Percentiles rank a stretch among this genome's conserved stretches.
Conservation (phyloP, 1,284 basidiomycete species). For the Chiua sp. region DNA sequence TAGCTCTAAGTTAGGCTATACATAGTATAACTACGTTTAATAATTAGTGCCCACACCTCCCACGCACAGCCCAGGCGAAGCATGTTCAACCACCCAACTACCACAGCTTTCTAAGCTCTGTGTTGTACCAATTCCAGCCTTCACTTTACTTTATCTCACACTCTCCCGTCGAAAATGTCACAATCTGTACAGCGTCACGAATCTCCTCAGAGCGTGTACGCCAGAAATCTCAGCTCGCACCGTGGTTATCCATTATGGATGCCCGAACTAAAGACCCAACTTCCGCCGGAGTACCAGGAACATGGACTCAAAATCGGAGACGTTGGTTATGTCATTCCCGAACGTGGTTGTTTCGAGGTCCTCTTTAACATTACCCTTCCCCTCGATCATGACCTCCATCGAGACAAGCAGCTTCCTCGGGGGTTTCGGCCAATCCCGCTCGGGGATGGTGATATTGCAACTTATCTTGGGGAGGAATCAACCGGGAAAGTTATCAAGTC, state of each 20-base stretch:
- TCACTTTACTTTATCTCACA: neutral
- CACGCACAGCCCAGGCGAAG: neutral
- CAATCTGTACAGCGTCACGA: neutral
- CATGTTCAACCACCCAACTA: neutral
- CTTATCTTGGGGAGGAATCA: neutral
- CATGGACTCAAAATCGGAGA: slow-evolving; percentile 5
- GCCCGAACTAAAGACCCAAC: neutral
- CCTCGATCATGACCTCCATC: neutral
- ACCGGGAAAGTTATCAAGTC: neutral
- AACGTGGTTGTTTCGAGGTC: neutral
- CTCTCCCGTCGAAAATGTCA: neutral
- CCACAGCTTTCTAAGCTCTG: neutral
- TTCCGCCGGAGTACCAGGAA: neutral
- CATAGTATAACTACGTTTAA: no score
- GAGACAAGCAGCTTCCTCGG: neutral
- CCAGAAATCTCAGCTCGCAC: neutral
- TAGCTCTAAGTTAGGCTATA: no score
- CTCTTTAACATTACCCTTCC: neutral
- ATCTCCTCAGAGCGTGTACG: neutral
- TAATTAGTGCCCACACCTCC: neutral
- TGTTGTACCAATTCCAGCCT: neutral
- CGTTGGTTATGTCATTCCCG: neutral
- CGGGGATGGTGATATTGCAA: neutral
- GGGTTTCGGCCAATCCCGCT: neutral
- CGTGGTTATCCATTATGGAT: slow-evolving; percentile 2